Conservation (phyloP, 179 eudicot species). For the Beta macrorhiza region DNA sequence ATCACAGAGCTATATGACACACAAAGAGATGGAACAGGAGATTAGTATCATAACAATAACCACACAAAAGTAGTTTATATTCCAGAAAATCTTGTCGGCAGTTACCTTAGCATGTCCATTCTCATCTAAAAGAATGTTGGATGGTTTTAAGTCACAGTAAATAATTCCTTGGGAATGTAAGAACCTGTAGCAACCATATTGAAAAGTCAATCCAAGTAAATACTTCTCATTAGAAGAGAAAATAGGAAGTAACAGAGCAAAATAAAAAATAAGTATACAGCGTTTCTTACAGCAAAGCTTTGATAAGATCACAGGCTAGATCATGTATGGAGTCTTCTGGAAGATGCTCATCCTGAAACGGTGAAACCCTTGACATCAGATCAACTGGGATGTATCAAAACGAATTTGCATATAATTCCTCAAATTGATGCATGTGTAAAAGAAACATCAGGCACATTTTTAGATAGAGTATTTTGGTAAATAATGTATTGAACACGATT, state of each 20-base stretch:
- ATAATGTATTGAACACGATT: not conserved
- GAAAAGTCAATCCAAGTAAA: not conserved
- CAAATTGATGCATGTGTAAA: slow-evolving; percentile 2
- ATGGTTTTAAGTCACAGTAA: slow-evolving; percentile 91
- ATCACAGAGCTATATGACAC: slow-evolving; percentile 77
- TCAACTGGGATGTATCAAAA: slow-evolving; percentile 4
- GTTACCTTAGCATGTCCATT: slow-evolving; percentile 86
- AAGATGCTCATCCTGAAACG: slow-evolving; percentile 58
- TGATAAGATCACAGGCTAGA: slow-evolving; percentile 69
- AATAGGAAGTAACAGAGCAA: not conserved
- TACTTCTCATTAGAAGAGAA: not conserved
- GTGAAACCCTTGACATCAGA: slow-evolving; percentile 32
- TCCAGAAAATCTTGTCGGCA: not conserved
- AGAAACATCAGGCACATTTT: not conserved
- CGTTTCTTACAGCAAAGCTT: slow-evolving; percentile 72
- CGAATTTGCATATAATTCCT: not conserved
- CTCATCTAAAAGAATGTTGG: slow-evolving; percentile 89
- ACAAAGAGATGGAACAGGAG: not conserved
- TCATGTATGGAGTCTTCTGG: slow-evolving; percentile 95
- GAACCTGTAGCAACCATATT: slow-evolving; percentile 46
- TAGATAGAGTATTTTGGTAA: not conserved
- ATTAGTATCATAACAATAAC: slow-evolving; percentile 7
- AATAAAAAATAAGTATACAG: slow-evolving; percentile 8
- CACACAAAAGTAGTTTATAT: not conserved
- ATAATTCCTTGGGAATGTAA: slow-evolving; percentile 90